Evolutionary conservation across 1,139 yeast species (phyloP).

Genomic region (Saccharomycopsis hybrid): DNA sequence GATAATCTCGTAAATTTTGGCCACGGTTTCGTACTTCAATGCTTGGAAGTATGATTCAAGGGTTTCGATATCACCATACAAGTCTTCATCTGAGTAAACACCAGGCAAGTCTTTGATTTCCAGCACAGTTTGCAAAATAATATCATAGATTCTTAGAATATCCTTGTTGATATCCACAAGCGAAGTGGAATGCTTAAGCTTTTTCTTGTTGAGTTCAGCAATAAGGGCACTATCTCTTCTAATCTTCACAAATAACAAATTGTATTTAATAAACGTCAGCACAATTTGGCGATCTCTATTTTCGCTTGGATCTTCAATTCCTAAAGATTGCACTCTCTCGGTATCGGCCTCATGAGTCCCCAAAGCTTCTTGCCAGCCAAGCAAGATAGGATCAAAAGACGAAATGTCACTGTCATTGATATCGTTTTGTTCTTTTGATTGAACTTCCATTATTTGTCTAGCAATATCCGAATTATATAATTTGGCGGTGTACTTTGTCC

Average conservation of each 20-base stretch:
- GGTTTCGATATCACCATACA: conserved; percentile 46
- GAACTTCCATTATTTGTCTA: conserved; percentile 37
- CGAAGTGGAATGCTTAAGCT: conserved; percentile 24
- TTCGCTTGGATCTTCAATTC: conserved; percentile 38
- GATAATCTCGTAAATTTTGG: conserved; percentile 42
- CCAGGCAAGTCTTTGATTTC: conserved; percentile 81
- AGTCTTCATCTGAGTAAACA: conserved; percentile 76
- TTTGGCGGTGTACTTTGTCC: conserved; percentile 72
- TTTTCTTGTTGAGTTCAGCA: conserved; percentile 35
- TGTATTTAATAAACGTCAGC: conserved; percentile 67
- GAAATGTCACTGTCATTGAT: conserved; percentile 27
- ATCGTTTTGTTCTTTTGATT: conserved; percentile 24
- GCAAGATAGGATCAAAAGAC: conserved; percentile 41
- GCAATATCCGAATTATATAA: conserved; percentile 72
- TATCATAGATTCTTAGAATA: conserved; percentile 42
- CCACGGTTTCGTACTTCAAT: conserved; percentile 39
- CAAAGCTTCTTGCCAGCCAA: conserved; percentile 52
- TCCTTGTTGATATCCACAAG: conserved; percentile 39
- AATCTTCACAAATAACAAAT: conserved; percentile 56
- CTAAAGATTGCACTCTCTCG: conserved; percentile 31
- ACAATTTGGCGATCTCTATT: conserved; percentile 72
- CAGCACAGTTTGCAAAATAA: conserved; percentile 41
- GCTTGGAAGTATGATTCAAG: conserved; percentile 43
- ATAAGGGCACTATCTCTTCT: conserved; percentile 54
- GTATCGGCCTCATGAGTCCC: conserved; percentile 46